Conservation (phyloP, 2,329 filamentous ascomycete species). For the Ilyonectria sp. region DNA sequence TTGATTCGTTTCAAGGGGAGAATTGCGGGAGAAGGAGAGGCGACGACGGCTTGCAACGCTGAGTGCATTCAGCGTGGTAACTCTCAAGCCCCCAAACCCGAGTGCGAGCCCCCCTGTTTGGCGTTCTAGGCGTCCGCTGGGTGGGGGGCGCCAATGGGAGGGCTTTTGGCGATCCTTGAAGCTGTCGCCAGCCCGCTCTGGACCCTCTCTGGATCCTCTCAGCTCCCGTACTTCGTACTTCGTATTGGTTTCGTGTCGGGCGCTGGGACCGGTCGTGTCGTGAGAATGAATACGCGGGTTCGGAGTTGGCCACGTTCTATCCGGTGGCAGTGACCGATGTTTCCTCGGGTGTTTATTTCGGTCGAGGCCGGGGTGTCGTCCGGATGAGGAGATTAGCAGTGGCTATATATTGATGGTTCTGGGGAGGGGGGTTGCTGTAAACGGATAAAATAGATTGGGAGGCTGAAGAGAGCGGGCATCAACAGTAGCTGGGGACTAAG, state of each 20-base stretch:
- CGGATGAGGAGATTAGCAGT: conserved; percentile 4
- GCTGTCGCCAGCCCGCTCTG: conserved; percentile 19
- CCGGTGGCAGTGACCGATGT: neutral
- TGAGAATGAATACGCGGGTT: conserved; percentile 8
- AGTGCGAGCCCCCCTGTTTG: conserved; percentile 34
- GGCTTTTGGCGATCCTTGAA: conserved; percentile 27
- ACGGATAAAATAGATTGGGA: conserved; percentile 6
- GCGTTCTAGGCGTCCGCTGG: conserved; percentile 14
- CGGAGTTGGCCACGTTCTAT: neutral
- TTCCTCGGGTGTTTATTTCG: conserved; percentile 3
- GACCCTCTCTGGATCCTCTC: conserved; percentile 8
- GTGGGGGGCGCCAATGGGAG: conserved; percentile 38
- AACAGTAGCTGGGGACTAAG: conserved; percentile 1
- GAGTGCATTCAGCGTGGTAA: conserved; percentile 29
- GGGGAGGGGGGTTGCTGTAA: conserved; percentile 22
- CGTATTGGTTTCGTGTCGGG: neutral
- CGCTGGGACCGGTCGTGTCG: neutral
- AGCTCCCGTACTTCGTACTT: conserved; percentile 12
- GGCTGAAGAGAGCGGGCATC: conserved; percentile 7
- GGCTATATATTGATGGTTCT: conserved; percentile 12
- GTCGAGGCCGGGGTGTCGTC: conserved; percentile 17
- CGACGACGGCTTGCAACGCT: conserved; percentile 19
- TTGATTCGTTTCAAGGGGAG: conserved; percentile 26
- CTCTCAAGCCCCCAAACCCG: conserved; percentile 39
- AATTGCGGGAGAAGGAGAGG: conserved; percentile 9